These are phyloP conservation scores for Candida hispaniensis DNA, from an alignment of 805 yeast genomes.

Conservation along the genomic window DNA sequence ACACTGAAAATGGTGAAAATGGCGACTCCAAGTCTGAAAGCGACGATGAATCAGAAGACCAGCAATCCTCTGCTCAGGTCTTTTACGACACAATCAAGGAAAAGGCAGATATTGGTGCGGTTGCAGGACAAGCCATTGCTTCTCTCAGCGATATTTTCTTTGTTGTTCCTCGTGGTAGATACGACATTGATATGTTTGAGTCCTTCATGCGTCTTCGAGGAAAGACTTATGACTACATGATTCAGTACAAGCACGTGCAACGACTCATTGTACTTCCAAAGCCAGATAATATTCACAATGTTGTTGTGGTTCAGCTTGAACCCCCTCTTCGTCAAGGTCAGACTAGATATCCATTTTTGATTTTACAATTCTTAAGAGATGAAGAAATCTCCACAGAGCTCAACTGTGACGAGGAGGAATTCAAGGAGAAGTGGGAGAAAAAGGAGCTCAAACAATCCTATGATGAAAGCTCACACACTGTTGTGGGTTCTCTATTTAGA, in stretches of 20 bases:
- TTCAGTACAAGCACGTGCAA: slow-evolving; percentile 82
- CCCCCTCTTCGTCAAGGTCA: slow-evolving; percentile 98
- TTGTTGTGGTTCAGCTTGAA: slow-evolving; percentile 80
- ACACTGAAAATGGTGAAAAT: slow-evolving; percentile 23
- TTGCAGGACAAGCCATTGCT: slow-evolving; percentile 88
- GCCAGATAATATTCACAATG: slow-evolving; percentile 85
- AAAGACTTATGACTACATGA: slow-evolving; percentile 93
- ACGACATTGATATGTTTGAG: slow-evolving; percentile 89
- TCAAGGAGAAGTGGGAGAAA: slow-evolving; percentile 60
- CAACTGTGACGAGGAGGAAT: slow-evolving; percentile 75
- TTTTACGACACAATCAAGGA: slow-evolving; percentile 89
- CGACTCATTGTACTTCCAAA: slow-evolving; percentile 87
- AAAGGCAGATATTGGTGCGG: slow-evolving; percentile 88
- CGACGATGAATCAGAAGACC: slow-evolving; percentile 33
- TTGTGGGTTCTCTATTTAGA: slow-evolving; percentile 74
- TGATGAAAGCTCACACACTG: slow-evolving; percentile 78
- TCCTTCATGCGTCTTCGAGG: slow-evolving; percentile 85
- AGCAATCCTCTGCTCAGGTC: slow-evolving; percentile 63
- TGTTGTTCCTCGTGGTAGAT: slow-evolving; percentile 97
- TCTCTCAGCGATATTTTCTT: slow-evolving; percentile 84
- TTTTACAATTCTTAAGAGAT: slow-evolving; percentile 77
- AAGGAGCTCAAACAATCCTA: slow-evolving; percentile 54
- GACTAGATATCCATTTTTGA: slow-evolving; percentile 87
- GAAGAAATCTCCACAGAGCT: slow-evolving; percentile 88
- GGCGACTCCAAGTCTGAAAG: slow-evolving; percentile 31